phyloP scores from a whole-genome alignment of 257 asterid genomes.

The Linaria vulgaris region DNA sequence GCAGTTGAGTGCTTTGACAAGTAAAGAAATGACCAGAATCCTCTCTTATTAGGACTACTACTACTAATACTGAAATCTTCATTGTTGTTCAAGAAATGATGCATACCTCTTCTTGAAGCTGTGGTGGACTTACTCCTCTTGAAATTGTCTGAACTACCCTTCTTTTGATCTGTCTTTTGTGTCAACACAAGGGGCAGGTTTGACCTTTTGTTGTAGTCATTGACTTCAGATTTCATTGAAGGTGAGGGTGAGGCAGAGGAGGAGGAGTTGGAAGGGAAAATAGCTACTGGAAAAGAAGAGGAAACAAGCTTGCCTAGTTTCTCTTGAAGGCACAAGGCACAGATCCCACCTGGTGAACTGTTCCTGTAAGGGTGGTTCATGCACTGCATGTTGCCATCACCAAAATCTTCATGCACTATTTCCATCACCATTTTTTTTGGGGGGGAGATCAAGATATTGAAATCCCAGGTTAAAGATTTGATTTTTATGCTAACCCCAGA shows the following conservation, averaged over 20 bases:
- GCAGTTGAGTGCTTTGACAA: slow-evolving; percentile 44
- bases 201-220: slow-evolving; percentile 41
- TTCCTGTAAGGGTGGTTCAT: slow-evolving; percentile 77
- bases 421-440: slow-evolving; percentile 73
- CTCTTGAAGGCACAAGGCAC: slow-evolving; percentile 95
- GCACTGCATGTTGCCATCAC: slow-evolving; percentile 78
- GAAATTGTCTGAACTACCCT: slow-evolving; percentile 34
- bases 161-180: slow-evolving; percentile 56
- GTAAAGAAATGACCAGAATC: slow-evolving; percentile 90
- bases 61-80: slow-evolving; percentile 29
- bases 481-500: background rate
- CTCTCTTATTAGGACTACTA: slow-evolving; percentile 48
- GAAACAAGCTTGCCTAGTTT: slow-evolving; percentile 97
- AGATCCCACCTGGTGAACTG: slow-evolving; percentile 91
- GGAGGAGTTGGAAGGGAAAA: slow-evolving; percentile 85
- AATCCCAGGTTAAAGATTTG: slow-evolving; percentile 2
- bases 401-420: slow-evolving; percentile 91
- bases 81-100: slow-evolving; percentile 58
- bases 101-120: slow-evolving; percentile 53
- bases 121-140: slow-evolving; percentile 85
- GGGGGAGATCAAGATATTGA: background rate
- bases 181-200: slow-evolving; percentile 58
- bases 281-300: slow-evolving; percentile 70
- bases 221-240: slow-evolving; percentile 88
- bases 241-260: slow-evolving; percentile 70